Evolutionary conservation across 305 asterid genomes (phyloP).

Genomic region (Rubia tinctorum): DNA sequence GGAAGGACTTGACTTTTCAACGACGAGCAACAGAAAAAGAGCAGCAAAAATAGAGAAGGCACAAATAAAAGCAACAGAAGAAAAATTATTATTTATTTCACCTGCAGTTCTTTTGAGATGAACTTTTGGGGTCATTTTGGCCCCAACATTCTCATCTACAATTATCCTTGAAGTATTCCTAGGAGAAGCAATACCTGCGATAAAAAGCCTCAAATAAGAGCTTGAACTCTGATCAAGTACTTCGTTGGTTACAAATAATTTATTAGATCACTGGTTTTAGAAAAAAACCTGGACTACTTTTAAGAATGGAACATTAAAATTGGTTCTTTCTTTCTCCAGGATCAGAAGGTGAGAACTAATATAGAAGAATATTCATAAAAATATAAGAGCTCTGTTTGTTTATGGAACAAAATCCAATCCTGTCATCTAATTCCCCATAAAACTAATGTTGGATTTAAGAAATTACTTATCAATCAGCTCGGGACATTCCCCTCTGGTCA

Average conservation of each 20-base stretch:
- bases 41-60: not conserved
- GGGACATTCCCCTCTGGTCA: not conserved
- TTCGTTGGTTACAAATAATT: not conserved
- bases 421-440: not conserved
- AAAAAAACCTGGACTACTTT: slow-evolving; percentile 3
- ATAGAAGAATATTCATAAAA: not conserved
- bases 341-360: not conserved
- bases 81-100: slow-evolving; percentile 5
- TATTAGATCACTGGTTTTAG: not conserved
- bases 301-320: not conserved
- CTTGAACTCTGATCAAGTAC: slow-evolving; percentile 4
- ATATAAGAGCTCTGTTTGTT: not conserved
- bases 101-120: slow-evolving; percentile 1
- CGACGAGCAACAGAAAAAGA: not conserved
- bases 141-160: slow-evolving; percentile 6
- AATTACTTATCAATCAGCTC: not conserved
- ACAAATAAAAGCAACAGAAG: not conserved
- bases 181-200: slow-evolving; percentile 16
- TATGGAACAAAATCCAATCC: not conserved
- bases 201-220: not conserved
- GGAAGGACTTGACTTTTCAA: not conserved
- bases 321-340: not conserved
- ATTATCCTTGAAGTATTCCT: slow-evolving; percentile 2
- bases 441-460: not conserved
- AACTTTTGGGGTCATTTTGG: not conserved